Base-by-base conservation (phyloP, 2,329 filamentous ascomycete genomes). In the Botrytis fabae region DNA sequence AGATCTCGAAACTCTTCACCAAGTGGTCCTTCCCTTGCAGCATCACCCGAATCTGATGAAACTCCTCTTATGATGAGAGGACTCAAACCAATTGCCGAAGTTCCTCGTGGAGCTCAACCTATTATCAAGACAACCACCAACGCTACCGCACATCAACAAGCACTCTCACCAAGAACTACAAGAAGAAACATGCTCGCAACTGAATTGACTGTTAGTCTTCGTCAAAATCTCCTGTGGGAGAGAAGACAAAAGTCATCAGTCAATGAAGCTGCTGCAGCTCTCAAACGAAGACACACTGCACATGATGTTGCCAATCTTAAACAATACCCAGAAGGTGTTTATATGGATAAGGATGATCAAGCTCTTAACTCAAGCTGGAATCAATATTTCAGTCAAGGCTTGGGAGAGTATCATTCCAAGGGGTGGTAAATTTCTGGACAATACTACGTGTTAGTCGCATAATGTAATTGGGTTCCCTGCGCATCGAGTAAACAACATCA, bases 111-210 rank as follows among this genome's bases (percentile, higher is more conserved):
- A 6, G 88, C 89, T 0, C 94, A 95, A 82, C 94, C 95, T 42
- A 97, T 97, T 80, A 89, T 91, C 79, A 89, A 91, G 80, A 91
- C 90, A 22, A 88, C 91, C 32, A 88, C 88, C n/a, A 90, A 90
- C 73, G 85, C 85, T 9, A 75, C 75, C 42, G 76, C 78, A 66
- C 89, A 92, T 76, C 92, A 93, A 72, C 89, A 91, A 42, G 93
- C 94, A 2, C 87, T 97, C 76, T 98, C 96, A 8, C 96, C 96
- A 6, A 90, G 94, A 73, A 98, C 95, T 0, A 98, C 95, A 0
- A 90, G 96, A 69, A 90, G 95, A 74, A 97, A 98, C 83, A 99
- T 99, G 96, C 88, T 99, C 73, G 92, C 93, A 14, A 97, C 93
- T 0, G 96, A 99, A 84, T 86, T 99, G 71, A 98, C 95, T 3